These are phyloP conservation scores for Cenchrus purpureus DNA, from an alignment of 176 grass and related monocot species.

Conservation along the genomic window DNA sequence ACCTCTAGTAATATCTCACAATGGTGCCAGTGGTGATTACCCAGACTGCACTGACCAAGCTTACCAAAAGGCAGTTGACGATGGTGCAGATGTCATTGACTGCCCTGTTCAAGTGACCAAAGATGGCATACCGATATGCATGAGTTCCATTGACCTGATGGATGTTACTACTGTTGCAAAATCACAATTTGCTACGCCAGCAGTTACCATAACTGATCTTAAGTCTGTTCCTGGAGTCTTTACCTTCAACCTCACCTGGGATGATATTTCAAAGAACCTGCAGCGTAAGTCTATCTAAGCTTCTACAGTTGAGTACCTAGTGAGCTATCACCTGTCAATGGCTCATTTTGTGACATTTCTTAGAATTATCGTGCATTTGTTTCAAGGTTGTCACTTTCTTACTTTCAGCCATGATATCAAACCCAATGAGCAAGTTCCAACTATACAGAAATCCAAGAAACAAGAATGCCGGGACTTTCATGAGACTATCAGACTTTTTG, in stretches of 20 bases:
- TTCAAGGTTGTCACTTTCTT: conserved; percentile 30
- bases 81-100: conserved; percentile 86
- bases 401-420: conserved; percentile 74
- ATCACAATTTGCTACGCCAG: conserved; percentile 51
- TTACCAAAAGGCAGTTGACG: conserved; percentile 74
- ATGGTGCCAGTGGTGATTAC: conserved; percentile 85
- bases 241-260: conserved; percentile 91
- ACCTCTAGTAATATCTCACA: conserved; percentile 77
- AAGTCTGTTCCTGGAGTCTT: conserved; percentile 62
- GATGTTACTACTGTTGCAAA: conserved; percentile 55
- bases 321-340: not conserved
- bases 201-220: conserved; percentile 48
- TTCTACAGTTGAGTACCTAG: too few relatives aligned
- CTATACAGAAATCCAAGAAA: conserved; percentile 69
- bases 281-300: conserved; percentile 27
- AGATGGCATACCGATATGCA: conserved; percentile 79
- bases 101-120: conserved; percentile 87
- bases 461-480: conserved; percentile 70
- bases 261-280: conserved; percentile 61
- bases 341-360: not conserved
- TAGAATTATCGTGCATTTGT: conserved; percentile 31
- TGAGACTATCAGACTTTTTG: conserved; percentile 86
- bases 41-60: conserved; percentile 88
- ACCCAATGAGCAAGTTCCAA: not conserved
- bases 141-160: conserved; percentile 69